Conservation (phyloP, 345 rosid species). For the Lepidium africanum region DNA sequence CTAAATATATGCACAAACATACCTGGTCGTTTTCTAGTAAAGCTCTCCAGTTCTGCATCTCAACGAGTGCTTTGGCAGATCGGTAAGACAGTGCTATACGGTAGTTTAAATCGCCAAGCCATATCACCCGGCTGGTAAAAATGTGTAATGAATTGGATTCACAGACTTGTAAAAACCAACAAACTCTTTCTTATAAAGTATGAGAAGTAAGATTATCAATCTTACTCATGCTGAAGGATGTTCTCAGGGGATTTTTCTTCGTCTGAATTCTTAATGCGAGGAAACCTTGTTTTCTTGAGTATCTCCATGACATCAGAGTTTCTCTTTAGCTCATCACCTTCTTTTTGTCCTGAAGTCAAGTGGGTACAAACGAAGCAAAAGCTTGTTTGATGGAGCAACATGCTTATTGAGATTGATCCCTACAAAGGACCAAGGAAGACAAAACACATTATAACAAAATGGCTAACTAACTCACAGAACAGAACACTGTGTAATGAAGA, state of each 20-base stretch:
- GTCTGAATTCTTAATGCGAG: conserved; percentile 46
- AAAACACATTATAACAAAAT: not conserved
- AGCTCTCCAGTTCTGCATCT: conserved; percentile 99
- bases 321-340: conserved; percentile 86
- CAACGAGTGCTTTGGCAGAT: conserved; percentile 94
- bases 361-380: conserved; percentile 94
- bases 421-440: conserved; percentile 25
- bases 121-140: conserved; percentile 18
- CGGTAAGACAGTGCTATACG: conserved; percentile 95
- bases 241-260: conserved; percentile 87
- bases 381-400: conserved; percentile 87
- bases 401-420: conserved; percentile 97
- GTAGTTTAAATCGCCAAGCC: conserved; percentile 98
- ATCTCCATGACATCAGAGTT: conserved; percentile 97
- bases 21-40: conserved; percentile 92
- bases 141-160: no score
- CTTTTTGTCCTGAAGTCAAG: conserved; percentile 96
- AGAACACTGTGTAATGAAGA: not conserved
- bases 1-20: no score
- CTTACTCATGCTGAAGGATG: conserved; percentile 96
- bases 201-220: no score
- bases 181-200: no score
- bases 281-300: conserved; percentile 90
- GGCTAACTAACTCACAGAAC: not conserved
- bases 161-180: no score